Conservation (phyloP, 805 yeast species). For the Hanseniaspora taiwanica region DNA sequence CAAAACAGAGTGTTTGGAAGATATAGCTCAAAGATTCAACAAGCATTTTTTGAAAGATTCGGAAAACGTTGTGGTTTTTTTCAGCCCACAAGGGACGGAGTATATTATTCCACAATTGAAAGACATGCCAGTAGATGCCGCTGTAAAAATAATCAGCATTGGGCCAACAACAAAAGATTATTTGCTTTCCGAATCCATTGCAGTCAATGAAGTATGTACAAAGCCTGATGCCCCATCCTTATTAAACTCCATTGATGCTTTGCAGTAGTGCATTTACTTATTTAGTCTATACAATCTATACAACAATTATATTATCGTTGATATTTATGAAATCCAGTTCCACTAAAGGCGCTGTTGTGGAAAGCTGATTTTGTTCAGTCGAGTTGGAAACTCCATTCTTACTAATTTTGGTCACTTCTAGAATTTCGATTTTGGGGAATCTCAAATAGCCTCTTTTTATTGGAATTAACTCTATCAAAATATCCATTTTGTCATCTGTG, state of each 20-base stretch:
- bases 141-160: constrained; percentile 52
- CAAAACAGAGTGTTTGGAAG: constrained; percentile 41
- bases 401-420: constrained; percentile 16
- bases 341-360: not conserved
- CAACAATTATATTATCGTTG: constrained; percentile 3
- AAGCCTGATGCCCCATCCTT: constrained; percentile 62
- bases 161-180: constrained; percentile 84
- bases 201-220: constrained; percentile 49
- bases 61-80: constrained; percentile 63
- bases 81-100: constrained; percentile 82
- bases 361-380: too few relatives aligned
- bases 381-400: too few relatives aligned
- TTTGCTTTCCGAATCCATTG: constrained; percentile 36
- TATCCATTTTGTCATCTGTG: constrained; percentile 19
- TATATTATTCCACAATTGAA: constrained; percentile 32
- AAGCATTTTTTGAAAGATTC: constrained; percentile 5
- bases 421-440: constrained; percentile 49
- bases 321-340: constrained; percentile 4
- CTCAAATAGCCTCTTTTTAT: constrained; percentile 58
- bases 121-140: constrained; percentile 20
- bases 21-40: constrained; percentile 30
- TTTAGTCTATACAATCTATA: not conserved
- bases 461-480: constrained; percentile 46
- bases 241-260: constrained; percentile 23
- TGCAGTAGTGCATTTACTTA: not conserved